Conservation (phyloP, 768 basidiomycete genomes). For the Leccinum uliginosum region DNA sequence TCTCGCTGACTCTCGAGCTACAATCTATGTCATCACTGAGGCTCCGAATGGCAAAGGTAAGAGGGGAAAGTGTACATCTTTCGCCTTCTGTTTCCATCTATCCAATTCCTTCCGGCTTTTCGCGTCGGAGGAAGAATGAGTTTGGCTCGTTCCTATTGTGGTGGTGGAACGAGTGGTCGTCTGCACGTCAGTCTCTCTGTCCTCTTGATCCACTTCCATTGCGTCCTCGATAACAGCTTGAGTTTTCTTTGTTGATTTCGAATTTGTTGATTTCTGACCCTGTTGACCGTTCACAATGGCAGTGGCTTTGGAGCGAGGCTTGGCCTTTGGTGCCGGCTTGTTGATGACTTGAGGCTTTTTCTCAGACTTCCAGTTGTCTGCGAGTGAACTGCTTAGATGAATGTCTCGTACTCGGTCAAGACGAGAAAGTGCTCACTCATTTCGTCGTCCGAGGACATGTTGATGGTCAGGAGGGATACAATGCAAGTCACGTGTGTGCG, state of each 20-base stretch:
- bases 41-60: not conserved
- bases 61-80: slow-evolving; percentile 15
- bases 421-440: slow-evolving; percentile 23
- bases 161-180: slow-evolving; percentile 1
- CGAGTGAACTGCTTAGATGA: slow-evolving; percentile 24
- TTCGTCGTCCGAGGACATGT: slow-evolving; percentile 32
- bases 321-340: slow-evolving; percentile 15
- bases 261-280: slow-evolving; percentile 3
- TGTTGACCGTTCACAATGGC: slow-evolving; percentile 3
- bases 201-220: slow-evolving; percentile 15
- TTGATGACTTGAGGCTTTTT: not conserved
- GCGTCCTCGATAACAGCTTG: slow-evolving; percentile 1
- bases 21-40: not conserved
- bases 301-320: slow-evolving; percentile 9
- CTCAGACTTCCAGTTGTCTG: slow-evolving; percentile 20
- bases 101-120: slow-evolving; percentile 24
- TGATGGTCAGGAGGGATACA: not conserved
- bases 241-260: slow-evolving; percentile 10
- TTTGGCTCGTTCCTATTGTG: slow-evolving; percentile 10
- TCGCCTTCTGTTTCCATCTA: slow-evolving; percentile 28
- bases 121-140: slow-evolving; percentile 10
- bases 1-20: slow-evolving; percentile 40
- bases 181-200: slow-evolving; percentile 1
- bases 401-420: slow-evolving; percentile 6
- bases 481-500: slow-evolving; percentile 9